Evolutionary conservation across 2,329 filamentous ascomycete species (phyloP).

Genomic region (Apiospora phragmitis): DNA sequence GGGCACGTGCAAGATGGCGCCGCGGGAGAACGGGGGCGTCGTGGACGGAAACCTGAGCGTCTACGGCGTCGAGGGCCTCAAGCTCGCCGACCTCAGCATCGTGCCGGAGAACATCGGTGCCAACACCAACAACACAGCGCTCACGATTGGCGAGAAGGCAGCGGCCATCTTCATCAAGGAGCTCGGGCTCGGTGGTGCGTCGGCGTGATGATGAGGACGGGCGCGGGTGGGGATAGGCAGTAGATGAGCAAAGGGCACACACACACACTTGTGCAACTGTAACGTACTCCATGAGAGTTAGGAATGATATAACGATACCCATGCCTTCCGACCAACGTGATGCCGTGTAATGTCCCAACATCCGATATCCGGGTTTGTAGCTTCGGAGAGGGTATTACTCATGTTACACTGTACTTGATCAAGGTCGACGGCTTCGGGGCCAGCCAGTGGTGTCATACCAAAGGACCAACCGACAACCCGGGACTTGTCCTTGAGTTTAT

Average conservation of each 20-base stretch:
- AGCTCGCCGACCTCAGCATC: conserved; percentile 34
- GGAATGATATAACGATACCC: too few species aligned
- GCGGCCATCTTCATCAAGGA: conserved; percentile 36
- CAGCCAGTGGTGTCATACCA: too few species aligned
- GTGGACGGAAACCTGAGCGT: conserved; percentile 38
- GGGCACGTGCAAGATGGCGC: conserved; percentile 39
- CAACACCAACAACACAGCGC: conserved; percentile 47
- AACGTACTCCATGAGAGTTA: too few species aligned
- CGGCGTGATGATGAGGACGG: background rate
- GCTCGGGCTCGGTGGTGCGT: conserved; percentile 18
- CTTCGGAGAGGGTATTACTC: too few species aligned
- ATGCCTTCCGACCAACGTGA: too few species aligned
- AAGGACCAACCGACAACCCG: background rate
- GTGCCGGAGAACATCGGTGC: conserved; percentile 32
- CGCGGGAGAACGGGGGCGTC: conserved; percentile 33
- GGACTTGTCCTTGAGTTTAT: background rate
- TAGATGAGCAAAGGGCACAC: too few species aligned
- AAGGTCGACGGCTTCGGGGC: too few species aligned
- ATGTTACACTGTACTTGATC: too few species aligned
- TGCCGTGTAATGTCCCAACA: too few species aligned
- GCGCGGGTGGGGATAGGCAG: too few species aligned
- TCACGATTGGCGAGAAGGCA: conserved; percentile 45
- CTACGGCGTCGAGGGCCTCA: conserved; percentile 36
- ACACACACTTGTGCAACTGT: too few species aligned
- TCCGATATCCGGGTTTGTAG: too few species aligned